phyloP scores from a whole-genome alignment of 2,329 filamentous ascomycete genomes.

The Phialocephala subalpina region DNA sequence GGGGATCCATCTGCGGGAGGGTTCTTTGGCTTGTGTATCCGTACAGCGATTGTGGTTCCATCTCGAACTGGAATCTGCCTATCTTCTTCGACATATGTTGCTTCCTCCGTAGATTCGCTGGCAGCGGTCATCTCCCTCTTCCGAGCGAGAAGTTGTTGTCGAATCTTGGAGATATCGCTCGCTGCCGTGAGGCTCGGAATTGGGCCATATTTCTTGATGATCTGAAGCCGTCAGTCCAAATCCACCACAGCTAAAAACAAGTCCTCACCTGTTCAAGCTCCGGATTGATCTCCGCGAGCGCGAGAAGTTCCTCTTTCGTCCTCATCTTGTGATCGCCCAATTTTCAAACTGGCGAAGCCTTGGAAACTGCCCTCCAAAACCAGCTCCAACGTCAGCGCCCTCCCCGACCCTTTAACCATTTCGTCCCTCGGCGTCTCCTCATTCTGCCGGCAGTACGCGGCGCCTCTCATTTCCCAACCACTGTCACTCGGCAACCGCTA shows the following conservation, averaged over 20 bases:
- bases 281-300: slow-evolving; percentile 29
- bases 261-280: slow-evolving; percentile 29
- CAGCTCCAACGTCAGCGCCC: no score
- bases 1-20: slow-evolving; percentile 37
- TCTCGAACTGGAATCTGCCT: slow-evolving; percentile 36
- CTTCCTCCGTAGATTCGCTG: neutral
- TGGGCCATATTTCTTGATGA: slow-evolving; percentile 11
- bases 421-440: no score
- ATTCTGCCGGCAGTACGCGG: no score
- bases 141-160: slow-evolving; percentile 10
- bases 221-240: slow-evolving; percentile 6
- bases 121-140: slow-evolving; percentile 13
- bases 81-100: slow-evolving; percentile 35
- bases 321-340: slow-evolving; percentile 10
- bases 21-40: slow-evolving; percentile 34
- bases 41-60: slow-evolving; percentile 31
- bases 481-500: no score
- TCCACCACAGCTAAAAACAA: neutral
- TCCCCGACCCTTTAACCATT: no score
- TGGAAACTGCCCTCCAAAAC: no score
- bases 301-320: slow-evolving; percentile 29
- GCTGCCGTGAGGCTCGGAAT: slow-evolving; percentile 14
- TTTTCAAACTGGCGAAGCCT: neutral
- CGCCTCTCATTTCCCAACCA: no score
- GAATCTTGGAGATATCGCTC: slow-evolving; percentile 24